Percentiles rank a stretch among this genome's conserved stretches.
phyloP scores from a whole-genome alignment of 805 yeast species.

The Candida glaebosa region DNA sequence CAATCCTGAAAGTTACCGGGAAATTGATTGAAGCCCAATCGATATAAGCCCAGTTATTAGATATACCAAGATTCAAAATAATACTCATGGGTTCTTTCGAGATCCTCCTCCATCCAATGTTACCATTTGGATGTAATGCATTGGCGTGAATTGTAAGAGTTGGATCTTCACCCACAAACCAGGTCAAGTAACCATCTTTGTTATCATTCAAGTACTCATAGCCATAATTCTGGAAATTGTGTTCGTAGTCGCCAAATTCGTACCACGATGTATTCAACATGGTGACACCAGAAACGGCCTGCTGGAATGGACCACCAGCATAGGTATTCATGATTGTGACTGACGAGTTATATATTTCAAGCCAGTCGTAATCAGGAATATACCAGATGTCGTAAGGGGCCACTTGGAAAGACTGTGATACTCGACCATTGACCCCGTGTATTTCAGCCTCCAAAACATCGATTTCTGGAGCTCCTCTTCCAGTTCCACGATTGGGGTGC shows the following conservation, averaged over 20 bases:
- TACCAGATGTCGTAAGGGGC: conserved; percentile 97
- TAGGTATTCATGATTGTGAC: conserved; percentile 81
- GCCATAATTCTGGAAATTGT: conserved; percentile 67
- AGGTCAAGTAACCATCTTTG: conserved; percentile 68
- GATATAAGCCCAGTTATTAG: conserved; percentile 91
- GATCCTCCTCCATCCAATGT: conserved; percentile 76
- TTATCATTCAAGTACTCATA: conserved; percentile 68
- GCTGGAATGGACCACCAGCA: conserved; percentile 91
- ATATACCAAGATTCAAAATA: conserved; percentile 81
- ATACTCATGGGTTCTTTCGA: conserved; percentile 92
- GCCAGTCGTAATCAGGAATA: conserved; percentile 77
- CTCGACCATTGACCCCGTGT: conserved; percentile 61
- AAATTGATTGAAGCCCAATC: conserved; percentile 80
- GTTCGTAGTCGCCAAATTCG: conserved; percentile 52
- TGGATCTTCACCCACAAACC: conserved; percentile 82
- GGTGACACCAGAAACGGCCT: conserved; percentile 84
- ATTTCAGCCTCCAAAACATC: conserved; percentile 86
- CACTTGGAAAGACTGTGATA: conserved; percentile 86
- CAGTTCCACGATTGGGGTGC: conserved; percentile 35
- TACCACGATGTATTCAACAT: conserved; percentile 83
- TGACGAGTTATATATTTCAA: conserved; percentile 66
- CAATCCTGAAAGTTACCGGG: conserved; percentile 74
- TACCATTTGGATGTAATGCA: conserved; percentile 87
- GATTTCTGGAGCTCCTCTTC: conserved; percentile 59
- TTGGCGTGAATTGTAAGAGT: conserved; percentile 68